Evolutionary conservation across 2,329 filamentous ascomycete genomes (phyloP).

Genomic region (Colletotrichum incanum): DNA sequence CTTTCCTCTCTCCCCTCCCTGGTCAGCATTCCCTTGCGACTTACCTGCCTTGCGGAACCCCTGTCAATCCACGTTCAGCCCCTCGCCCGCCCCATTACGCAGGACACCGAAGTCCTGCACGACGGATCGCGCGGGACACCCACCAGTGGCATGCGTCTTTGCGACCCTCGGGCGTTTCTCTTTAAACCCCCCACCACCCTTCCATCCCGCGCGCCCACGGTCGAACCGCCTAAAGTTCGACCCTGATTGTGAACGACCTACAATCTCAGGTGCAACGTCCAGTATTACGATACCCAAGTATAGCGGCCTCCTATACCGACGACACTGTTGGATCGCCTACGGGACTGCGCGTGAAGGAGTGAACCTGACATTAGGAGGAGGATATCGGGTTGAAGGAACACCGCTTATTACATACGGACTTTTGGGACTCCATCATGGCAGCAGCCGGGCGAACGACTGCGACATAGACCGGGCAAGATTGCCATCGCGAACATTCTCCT

Average conservation of each 20-base stretch:
- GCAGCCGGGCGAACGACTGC: constrained; percentile 14
- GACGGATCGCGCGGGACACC: constrained; percentile 22
- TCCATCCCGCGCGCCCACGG: constrained; percentile 7
- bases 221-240: constrained; percentile 4
- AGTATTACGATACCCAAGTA: constrained; percentile 8
- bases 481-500: constrained; percentile 22
- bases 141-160: constrained; percentile 19
- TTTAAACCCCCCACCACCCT: constrained; percentile 33
- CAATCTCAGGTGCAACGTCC: constrained; percentile 20
- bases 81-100: constrained; percentile 30
- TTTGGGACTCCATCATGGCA: constrained; percentile 31
- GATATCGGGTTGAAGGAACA: neutral
- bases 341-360: neutral
- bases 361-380: neutral
- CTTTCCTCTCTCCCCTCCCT: constrained; percentile 8
- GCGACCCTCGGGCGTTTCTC: constrained; percentile 13
- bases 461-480: constrained; percentile 34
- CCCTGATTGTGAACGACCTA: constrained; percentile 6
- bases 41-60: constrained; percentile 26
- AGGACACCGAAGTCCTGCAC: constrained; percentile 24
- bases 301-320: neutral
- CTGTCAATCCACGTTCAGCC: constrained; percentile 32
- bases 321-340: neutral
- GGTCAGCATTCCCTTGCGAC: constrained; percentile 30
- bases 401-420: constrained; percentile 10